Percentiles rank a stretch among this genome's conserved stretches.
Evolutionary conservation across 2,329 filamentous ascomycete species (phyloP).

Genomic region (Fusarium albidum): DNA sequence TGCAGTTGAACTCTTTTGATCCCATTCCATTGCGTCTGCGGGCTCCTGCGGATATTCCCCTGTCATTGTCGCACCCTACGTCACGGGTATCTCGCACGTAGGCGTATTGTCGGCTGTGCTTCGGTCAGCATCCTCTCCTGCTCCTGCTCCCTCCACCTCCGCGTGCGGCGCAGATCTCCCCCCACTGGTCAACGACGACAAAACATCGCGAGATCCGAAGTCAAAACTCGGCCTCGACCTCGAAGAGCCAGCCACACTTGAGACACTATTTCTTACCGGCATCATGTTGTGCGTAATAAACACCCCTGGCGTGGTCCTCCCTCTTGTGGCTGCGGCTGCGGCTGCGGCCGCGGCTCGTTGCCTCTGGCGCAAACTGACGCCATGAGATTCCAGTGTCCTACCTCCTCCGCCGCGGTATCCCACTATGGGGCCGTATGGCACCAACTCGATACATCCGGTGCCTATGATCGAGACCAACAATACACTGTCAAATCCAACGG

Average conservation of each 20-base stretch:
- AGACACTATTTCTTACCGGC: not conserved
- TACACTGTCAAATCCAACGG: constrained; percentile 79
- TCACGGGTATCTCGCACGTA: constrained; percentile 19
- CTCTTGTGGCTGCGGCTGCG: constrained; percentile 1
- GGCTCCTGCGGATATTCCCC: not conserved
- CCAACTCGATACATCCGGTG: constrained; percentile 70
- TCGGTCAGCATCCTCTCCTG: constrained; percentile 23
- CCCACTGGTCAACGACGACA: constrained; percentile 10
- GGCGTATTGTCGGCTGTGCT: constrained; percentile 24
- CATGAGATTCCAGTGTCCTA: constrained; percentile 69
- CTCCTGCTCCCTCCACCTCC: constrained; percentile 18
- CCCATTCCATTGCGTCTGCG: not conserved
- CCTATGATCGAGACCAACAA: constrained; percentile 96
- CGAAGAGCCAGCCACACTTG: not conserved
- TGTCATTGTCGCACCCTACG: not conserved
- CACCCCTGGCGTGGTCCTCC: not conserved
- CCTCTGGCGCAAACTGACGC: constrained; percentile 30
- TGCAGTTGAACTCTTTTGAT: not conserved
- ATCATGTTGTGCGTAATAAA: constrained; percentile 40
- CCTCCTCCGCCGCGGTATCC: constrained; percentile 89
- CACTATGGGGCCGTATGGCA: constrained; percentile 74
- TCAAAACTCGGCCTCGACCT: not conserved
- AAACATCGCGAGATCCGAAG: constrained; percentile 19
- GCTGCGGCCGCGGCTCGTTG: constrained; percentile 16
- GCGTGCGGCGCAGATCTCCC: constrained; percentile 1